Evolutionary conservation across 192 early-diverging fungal genomes (phyloP), one percentile per base, ranked within the genome.

Genomic region (Pilobolus umbonatus): DNA sequence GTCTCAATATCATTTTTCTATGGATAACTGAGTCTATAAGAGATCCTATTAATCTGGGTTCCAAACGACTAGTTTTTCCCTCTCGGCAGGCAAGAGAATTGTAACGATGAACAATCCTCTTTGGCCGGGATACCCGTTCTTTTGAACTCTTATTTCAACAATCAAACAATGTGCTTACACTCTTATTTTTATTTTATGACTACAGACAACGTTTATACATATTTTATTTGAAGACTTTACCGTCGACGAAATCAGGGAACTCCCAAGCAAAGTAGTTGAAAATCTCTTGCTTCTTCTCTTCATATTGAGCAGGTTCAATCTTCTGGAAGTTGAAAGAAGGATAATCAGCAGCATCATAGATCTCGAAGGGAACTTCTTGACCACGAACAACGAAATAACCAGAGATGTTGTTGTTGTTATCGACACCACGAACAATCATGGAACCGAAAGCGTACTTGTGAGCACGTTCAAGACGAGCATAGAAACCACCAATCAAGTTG

Each of bases 351-450:
- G 90, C 82, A 61, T 95, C 93, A 43, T 62, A 67, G 28, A 68
- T 69, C 68, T 89, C 88, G 56, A 78, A 79, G 21, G 92, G 91
- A 54, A 94, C 73, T 61, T 84, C 87, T 68, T 83, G 72, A 40
- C 94, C 94, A 71, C 93, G 89, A 73, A 94, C 81, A 22, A 97
- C 85, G 76, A 94, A 97, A 89, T 92, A 93, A 72, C 94, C 94
- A 63, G 83, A 75, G 77, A 97, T 95, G 73, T 77, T 73, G 86
- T 91, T 95, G 65, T 88, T 81, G 76, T 87, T 80, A 71, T 94
- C 83, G 65, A 82, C 76, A 58, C 94, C 94, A 62, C 89, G 73
- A 29, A 91, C 86, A 19, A 92, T 64, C 67, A 97, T 75, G 62
- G 77, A 82, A 55, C 91, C 94, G 70, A 97, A 97, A 52, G 92